Conservation (phyloP, 148 eudicot genomes). For the Vaccinium darrowii region DNA sequence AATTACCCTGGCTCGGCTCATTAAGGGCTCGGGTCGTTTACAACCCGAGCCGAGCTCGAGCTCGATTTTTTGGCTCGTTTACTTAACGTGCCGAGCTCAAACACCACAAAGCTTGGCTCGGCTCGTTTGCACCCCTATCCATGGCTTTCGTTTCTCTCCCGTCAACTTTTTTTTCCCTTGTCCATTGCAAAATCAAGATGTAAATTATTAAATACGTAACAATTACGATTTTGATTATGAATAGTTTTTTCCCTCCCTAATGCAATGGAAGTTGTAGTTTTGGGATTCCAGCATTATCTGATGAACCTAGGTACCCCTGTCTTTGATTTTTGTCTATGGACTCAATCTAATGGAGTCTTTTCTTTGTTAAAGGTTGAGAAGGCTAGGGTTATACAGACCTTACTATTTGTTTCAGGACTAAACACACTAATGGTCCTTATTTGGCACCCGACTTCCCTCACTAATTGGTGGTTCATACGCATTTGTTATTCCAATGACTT, state of each 20-base stretch:
- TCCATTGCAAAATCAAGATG: background rate
- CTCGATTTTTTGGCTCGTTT: too few relatives aligned
- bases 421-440: constrained; percentile 29
- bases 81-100: too few relatives aligned
- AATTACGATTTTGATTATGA: background rate
- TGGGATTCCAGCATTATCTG: constrained; percentile 76
- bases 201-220: background rate
- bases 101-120: too few relatives aligned
- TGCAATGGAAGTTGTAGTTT: constrained; percentile 51
- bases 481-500: constrained; percentile 47
- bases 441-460: constrained; percentile 81
- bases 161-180: background rate
- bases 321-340: too few relatives aligned
- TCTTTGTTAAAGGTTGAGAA: too few relatives aligned
- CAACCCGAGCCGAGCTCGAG: too few relatives aligned
- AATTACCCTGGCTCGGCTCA: too few relatives aligned
- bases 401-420: too few relatives aligned
- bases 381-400: too few relatives aligned
- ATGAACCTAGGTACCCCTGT: constrained; percentile 21
- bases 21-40: too few relatives aligned
- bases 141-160: constrained; percentile 34
- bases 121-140: constrained; percentile 23
- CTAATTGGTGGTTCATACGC: constrained; percentile 70
- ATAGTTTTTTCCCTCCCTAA: background rate
- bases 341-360: too few relatives aligned